Evolutionary conservation across 345 rosid species (phyloP), one percentile per base, ranked within the genome.

Genomic region (Gossypium australe): DNA sequence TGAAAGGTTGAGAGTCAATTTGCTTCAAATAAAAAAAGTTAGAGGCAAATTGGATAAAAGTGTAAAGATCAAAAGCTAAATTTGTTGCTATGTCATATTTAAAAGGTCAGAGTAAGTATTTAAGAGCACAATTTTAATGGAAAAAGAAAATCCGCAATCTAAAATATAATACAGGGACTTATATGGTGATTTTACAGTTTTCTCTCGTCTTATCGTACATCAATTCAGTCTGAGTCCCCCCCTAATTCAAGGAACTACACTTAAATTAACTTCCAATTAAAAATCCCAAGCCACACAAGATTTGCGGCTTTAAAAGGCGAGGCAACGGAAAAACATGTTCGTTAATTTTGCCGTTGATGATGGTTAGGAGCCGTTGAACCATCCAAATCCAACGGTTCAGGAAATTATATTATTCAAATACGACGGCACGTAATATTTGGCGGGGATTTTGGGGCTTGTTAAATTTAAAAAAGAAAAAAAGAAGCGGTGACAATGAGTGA

Each of bases 261-360:
- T 51, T n/a, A 41, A 55, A 56, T 24, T 59, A 59, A 59, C 20
- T 25, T 25, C 22, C 27, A 25, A 47, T 24, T 65, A 43, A 18
- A 1, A 64, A 25, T 38, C 49, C 49, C 4, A 64, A 9, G 6
- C 14, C 68, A 11, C 7, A 58, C 63, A 24, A 22, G 62, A 58
- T 58, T 58, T 58, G 63, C 63, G 63, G 34, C 9, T 22, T 58
- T 12, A 9, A 58, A 58, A 58, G 16, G 14, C 20, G 7, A 17
- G 57, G 57, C 20, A 48, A 48, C 52, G 52, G 14, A 25, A 57
- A 57, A 3, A 67, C 11, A 22, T 25, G 56, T 34, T 52, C 61
- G 73, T 52, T 70, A 16, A 70, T 70, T 55, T 52, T 27, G 73
- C 73, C 73, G 73, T 70, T 70, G 61, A 70, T 71, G 63, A 52